Evolutionary conservation across 1,139 yeast genomes (phyloP), one percentile per base, ranked within the genome.

Genomic region (Casaregolazyma lundiana): DNA sequence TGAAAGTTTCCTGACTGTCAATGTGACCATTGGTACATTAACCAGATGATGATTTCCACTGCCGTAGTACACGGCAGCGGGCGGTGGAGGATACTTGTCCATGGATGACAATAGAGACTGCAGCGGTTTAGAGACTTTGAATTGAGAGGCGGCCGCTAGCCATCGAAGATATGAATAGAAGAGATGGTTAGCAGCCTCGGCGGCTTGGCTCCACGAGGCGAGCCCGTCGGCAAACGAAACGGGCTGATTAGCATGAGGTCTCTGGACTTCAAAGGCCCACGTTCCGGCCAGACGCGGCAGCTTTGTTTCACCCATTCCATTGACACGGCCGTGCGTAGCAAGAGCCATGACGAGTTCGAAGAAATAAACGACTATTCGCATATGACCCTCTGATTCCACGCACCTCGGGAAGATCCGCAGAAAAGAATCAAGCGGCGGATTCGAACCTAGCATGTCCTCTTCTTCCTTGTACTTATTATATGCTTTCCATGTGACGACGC

Each of bases 321-420:
- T 88, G 45, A 81, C 79, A 54, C 81, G 84, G 2, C 95, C 81
- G 64, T 87, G 84, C n/a, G 95, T 79, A 0, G 94, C 81, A 37
- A 89, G 67, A n/a, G 88, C 76, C 8, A 88, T 84, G 45, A 89
- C 68, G 42, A 89, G 71, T 60, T 89, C 96, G 59, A 88, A 76
- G 60, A 88, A 89, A 62, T 86, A 95, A 61, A 85, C 86, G 4
- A 87, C 92, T 7, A 89, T 86, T 2, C 92, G 84, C 0, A 95
- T 95, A 68, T 88, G 96, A 7, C 90, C 83, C 2, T 92, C 87
- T 0, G 95, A 83, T 6, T 84, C 77, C 24, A 87, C 70, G 64
- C 95, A 85, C 52, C 80, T 80, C 4, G 96, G 96, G 87, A 88
- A 84, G 46, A 84, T 77, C 43, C 81, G 81, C 45, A 86, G 68